These are phyloP conservation scores for Hymenoscyphus occultus DNA, from an alignment of 2,329 filamentous ascomycete genomes.

Conservation along the genomic window DNA sequence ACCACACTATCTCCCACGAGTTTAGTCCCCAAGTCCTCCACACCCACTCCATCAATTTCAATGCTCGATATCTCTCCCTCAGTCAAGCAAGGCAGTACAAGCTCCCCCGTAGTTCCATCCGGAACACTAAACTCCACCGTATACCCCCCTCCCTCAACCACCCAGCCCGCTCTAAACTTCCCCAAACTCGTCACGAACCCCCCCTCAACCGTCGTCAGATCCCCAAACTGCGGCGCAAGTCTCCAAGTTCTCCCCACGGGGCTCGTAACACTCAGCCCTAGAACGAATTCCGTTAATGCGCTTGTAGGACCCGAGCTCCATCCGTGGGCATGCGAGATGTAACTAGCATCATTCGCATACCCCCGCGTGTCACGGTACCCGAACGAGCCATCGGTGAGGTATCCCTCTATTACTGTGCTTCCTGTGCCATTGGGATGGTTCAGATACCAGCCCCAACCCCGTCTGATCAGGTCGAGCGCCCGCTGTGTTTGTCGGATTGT, in stretches of 20 bases:
- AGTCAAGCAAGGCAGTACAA: constrained; percentile 13
- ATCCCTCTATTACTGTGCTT: constrained; percentile 58
- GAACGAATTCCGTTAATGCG: constrained; percentile 43
- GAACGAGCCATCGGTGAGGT: constrained; percentile 53
- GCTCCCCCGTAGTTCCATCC: constrained; percentile 14
- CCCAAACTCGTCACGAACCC: constrained; percentile 42
- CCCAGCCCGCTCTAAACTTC: constrained; percentile 38
- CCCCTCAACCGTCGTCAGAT: constrained; percentile 40
- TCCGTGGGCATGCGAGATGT: constrained; percentile 48
- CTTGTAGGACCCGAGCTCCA: constrained; percentile 48
- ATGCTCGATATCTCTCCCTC: not conserved
- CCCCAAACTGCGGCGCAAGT: constrained; percentile 42
- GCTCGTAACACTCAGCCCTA: constrained; percentile 42
- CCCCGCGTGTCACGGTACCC: constrained; percentile 53
- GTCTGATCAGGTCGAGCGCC: constrained; percentile 54
- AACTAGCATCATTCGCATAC: constrained; percentile 44
- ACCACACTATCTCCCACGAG: not conserved
- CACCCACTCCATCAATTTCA: constrained; percentile 3
- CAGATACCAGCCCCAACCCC: constrained; percentile 61
- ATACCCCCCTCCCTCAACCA: constrained; percentile 27
- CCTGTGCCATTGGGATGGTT: constrained; percentile 54
- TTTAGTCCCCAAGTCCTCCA: not conserved
- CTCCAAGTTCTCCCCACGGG: constrained; percentile 39
- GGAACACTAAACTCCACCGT: constrained; percentile 18
- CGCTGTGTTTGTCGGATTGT: constrained; percentile 43